phyloP scores from a whole-genome alignment of 2,329 filamentous ascomycete genomes.

The Paecilomyces niveus region DNA sequence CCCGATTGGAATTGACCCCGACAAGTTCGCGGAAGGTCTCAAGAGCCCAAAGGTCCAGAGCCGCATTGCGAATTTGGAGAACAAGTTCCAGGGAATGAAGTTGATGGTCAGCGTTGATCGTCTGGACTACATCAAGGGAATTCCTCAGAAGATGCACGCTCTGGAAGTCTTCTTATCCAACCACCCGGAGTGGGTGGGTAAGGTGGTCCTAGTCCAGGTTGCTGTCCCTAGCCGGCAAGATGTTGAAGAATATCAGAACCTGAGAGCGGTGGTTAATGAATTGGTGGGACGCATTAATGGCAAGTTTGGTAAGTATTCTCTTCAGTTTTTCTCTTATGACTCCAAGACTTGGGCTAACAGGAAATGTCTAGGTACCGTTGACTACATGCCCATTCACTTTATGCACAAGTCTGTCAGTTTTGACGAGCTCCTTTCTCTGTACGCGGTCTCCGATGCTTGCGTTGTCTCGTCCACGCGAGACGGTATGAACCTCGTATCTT shows the following conservation, averaged over 20 bases:
- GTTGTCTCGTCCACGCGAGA: slow-evolving; percentile 93
- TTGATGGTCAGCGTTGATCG: slow-evolving; percentile 95
- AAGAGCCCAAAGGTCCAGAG: slow-evolving; percentile 80
- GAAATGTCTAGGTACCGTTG: slow-evolving; percentile 62
- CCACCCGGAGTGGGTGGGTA: slow-evolving; percentile 96
- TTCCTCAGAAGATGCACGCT: slow-evolving; percentile 94
- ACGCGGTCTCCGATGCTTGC: slow-evolving; percentile 86
- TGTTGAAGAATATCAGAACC: slow-evolving; percentile 95
- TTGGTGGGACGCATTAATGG: slow-evolving; percentile 95
- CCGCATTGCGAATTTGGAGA: slow-evolving; percentile 73
- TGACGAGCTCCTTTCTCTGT: slow-evolving; percentile 88
- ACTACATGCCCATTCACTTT: slow-evolving; percentile 99
- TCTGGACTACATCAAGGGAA: slow-evolving; percentile 97
- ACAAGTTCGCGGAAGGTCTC: slow-evolving; percentile 87
- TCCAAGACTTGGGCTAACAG: slow-evolving; percentile 7
- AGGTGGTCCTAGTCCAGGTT: slow-evolving; percentile 92
- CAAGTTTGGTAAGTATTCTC: slow-evolving; percentile 63
- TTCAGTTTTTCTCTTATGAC: not conserved
- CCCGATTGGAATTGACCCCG: slow-evolving; percentile 94
- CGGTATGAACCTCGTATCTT: slow-evolving; percentile 97
- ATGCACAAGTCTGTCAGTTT: slow-evolving; percentile 94
- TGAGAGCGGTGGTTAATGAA: slow-evolving; percentile 92
- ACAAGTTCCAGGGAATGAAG: slow-evolving; percentile 93
- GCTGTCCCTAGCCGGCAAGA: slow-evolving; percentile 92
- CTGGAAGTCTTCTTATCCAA: slow-evolving; percentile 95